Evolutionary conservation across 257 asterid genomes (phyloP).

Genomic region (Paraleonurus japonicus): DNA sequence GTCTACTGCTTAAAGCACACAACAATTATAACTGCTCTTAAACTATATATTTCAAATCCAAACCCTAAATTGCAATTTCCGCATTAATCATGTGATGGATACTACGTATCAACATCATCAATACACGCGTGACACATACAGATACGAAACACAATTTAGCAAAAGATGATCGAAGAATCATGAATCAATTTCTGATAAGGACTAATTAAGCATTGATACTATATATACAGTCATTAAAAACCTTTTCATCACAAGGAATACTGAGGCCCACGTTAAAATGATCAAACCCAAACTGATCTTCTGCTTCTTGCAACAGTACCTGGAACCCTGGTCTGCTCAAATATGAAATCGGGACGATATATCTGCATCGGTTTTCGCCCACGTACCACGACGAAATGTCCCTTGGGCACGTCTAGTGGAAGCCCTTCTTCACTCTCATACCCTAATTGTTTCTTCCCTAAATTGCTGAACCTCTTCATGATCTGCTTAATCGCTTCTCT

Average conservation of each 20-base stretch:
- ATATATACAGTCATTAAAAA: no score
- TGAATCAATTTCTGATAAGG: no score
- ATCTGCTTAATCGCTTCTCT: conserved; percentile 47
- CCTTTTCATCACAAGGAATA: conserved; percentile 55
- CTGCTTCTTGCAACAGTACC: conserved; percentile 42
- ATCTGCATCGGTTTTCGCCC: conserved; percentile 45
- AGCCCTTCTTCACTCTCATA: conserved; percentile 32
- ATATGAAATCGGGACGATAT: conserved; percentile 27
- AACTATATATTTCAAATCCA: no score
- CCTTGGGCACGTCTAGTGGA: conserved; percentile 54
- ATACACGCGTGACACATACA: no score
- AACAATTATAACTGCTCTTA: no score
- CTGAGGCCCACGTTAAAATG: conserved; percentile 53
- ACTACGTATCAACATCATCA: no score
- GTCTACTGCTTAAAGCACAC: no score
- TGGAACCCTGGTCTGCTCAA: conserved; percentile 38
- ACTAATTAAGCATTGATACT: no score
- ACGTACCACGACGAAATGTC: conserved; percentile 60
- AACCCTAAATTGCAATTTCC: no score
- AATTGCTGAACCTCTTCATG: conserved; percentile 49
- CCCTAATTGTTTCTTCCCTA: conserved; percentile 38
- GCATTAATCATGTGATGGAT: no score
- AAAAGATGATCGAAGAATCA: no score
- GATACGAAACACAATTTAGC: no score
- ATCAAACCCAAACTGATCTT: conserved; percentile 62